These are phyloP conservation scores for Hibiscus tridactylites DNA, from an alignment of 345 rosid species.

Conservation along the genomic window DNA sequence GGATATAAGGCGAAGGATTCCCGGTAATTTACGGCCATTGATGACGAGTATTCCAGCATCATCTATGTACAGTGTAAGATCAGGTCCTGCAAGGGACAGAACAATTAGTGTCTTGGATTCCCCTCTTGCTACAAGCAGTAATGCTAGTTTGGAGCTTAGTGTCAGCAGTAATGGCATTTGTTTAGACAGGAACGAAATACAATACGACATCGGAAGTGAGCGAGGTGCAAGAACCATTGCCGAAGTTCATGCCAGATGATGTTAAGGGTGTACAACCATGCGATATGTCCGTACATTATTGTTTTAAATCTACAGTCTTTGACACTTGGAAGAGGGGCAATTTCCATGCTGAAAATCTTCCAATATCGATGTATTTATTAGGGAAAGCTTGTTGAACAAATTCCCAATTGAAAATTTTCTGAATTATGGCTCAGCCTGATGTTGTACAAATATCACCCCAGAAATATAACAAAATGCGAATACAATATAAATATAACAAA, in stretches of 20 bases:
- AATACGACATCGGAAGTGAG: constrained; percentile 54
- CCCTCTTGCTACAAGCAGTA: constrained; percentile 91
- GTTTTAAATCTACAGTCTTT: constrained; percentile 10
- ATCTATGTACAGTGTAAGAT: constrained; percentile 94
- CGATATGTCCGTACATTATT: background rate
- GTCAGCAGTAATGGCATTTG: constrained; percentile 49
- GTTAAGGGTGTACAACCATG: background rate
- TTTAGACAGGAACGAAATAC: constrained; percentile 50
- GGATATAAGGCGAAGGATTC: constrained; percentile 91
- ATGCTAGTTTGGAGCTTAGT: constrained; percentile 91
- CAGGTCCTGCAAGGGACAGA: constrained; percentile 62
- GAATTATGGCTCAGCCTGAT: too few relatives aligned
- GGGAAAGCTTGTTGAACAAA: too few relatives aligned
- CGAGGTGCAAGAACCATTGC: constrained; percentile 59
- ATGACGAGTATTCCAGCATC: constrained; percentile 97
- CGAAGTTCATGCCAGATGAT: constrained; percentile 54
- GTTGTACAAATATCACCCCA: too few relatives aligned
- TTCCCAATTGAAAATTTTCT: too few relatives aligned
- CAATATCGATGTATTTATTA: constrained; percentile 16
- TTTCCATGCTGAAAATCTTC: constrained; percentile 10
- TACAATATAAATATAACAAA: too few relatives aligned
- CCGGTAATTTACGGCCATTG: constrained; percentile 74
- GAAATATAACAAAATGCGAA: too few relatives aligned
- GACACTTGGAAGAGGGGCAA: constrained; percentile 16
- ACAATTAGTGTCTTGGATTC: constrained; percentile 69